phyloP scores from a whole-genome alignment of 2,329 filamentous ascomycete species.

The Coleophoma crateriformis region DNA sequence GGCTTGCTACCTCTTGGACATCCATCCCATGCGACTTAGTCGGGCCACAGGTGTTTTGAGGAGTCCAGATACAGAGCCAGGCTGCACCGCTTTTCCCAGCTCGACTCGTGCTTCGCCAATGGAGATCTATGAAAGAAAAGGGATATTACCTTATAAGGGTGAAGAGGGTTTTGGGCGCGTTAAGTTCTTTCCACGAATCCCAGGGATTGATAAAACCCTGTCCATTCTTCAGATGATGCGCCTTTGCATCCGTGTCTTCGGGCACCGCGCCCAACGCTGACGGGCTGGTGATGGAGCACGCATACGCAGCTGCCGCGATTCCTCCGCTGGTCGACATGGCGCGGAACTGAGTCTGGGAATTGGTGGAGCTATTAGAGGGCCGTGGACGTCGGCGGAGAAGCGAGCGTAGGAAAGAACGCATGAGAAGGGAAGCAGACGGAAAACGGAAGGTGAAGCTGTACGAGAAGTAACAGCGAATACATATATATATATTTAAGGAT shows the following conservation, averaged over 20 bases:
- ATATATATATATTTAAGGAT: too few relatives aligned
- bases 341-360: constrained; percentile 5
- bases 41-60: too few relatives aligned
- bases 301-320: constrained; percentile 17
- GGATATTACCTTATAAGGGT: constrained; percentile 20
- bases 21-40: too few relatives aligned
- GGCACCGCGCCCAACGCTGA: constrained; percentile 19
- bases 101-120: background rate
- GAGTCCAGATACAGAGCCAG: background rate
- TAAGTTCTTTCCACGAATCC: constrained; percentile 40
- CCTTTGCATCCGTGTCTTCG: constrained; percentile 31
- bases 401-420: constrained; percentile 36
- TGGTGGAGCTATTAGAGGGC: constrained; percentile 1
- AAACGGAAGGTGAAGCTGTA: constrained; percentile 29
- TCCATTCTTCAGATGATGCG: constrained; percentile 45
- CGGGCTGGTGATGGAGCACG: constrained; percentile 17
- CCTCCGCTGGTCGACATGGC: constrained; percentile 14
- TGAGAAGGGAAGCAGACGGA: constrained; percentile 35
- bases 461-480: background rate
- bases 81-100: background rate
- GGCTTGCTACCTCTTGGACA: too few relatives aligned
- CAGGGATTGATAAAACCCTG: constrained; percentile 53
- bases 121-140: background rate
- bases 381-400: constrained; percentile 15
- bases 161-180: constrained; percentile 23